phyloP scores from a whole-genome alignment of 169 alveolate genomes.

The Plasmodium vivax region DNA sequence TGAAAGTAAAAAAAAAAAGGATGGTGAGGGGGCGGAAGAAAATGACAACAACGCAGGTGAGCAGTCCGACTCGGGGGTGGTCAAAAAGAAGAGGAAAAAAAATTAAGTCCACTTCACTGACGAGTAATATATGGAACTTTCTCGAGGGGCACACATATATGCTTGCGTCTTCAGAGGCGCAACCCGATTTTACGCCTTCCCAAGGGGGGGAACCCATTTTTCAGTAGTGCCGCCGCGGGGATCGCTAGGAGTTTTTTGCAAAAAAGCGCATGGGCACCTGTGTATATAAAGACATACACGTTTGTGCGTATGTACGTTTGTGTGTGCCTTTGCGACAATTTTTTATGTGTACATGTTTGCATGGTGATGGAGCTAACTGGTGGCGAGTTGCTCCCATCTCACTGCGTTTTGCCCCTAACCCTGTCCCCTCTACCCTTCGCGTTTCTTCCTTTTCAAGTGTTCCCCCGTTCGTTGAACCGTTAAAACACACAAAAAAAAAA shows the following conservation, averaged over 20 bases:
- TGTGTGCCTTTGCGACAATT: neutral
- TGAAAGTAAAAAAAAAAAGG: neutral
- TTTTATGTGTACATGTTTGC: neutral
- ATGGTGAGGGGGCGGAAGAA: neutral
- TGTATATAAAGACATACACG: neutral
- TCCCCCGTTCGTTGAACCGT: neutral
- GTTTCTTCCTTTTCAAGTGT: neutral
- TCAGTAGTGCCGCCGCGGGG: neutral
- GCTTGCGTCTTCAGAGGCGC: neutral
- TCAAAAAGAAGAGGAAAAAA: slow-evolving; percentile 46
- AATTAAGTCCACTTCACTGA: neutral
- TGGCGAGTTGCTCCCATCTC: neutral
- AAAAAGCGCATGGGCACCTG: neutral
- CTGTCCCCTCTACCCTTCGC: neutral
- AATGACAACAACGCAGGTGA: slow-evolving; percentile 20
- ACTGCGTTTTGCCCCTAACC: neutral
- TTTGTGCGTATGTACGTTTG: neutral
- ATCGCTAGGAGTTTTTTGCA: neutral
- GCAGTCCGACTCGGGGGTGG: slow-evolving; percentile 21
- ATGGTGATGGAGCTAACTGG: neutral
- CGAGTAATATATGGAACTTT: neutral
- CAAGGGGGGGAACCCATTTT: neutral
- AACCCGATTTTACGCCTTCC: neutral
- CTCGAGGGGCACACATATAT: neutral
- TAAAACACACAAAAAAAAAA: neutral